These are phyloP conservation scores for Coemansia sp. DNA, from an alignment of 192 early-diverging fungal genomes.

Conservation along the genomic window DNA sequence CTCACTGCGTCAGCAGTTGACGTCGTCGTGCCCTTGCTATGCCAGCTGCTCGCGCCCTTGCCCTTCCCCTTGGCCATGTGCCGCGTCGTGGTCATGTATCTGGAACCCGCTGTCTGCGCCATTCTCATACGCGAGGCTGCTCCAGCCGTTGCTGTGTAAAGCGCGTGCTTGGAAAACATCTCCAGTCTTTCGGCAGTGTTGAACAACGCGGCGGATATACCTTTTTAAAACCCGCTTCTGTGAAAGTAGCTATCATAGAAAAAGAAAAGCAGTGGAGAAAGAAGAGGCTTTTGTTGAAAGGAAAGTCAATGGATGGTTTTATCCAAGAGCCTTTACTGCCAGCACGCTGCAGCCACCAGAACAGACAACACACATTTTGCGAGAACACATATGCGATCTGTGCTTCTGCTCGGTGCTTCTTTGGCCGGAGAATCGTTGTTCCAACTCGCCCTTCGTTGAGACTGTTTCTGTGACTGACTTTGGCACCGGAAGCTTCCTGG, in stretches of 20 bases:
- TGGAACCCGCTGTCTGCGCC: not conserved
- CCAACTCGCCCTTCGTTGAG: not conserved
- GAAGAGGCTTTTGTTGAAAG: not conserved
- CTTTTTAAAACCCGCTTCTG: no score
- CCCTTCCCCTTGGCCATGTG: constrained; percentile 3
- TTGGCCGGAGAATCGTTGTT: not conserved
- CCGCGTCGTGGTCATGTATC: constrained; percentile 2
- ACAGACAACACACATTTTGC: no score
- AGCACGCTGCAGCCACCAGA: no score
- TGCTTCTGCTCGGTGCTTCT: no score
- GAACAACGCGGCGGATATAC: not conserved
- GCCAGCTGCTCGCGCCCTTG: constrained; percentile 1
- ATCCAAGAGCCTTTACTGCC: no score
- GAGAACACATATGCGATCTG: no score
- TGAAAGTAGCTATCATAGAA: no score
- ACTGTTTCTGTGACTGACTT: constrained; percentile 6
- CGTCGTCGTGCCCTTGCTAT: constrained; percentile 11
- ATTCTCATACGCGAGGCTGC: not conserved
- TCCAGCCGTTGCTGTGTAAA: constrained; percentile 8
- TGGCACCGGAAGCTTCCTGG: constrained; percentile 10
- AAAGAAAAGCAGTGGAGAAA: not conserved
- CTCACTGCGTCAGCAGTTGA: constrained; percentile 48
- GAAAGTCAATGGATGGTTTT: no score
- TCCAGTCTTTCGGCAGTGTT: not conserved
- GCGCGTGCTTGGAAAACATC: constrained; percentile 20